These are phyloP conservation scores for Mortierella antarctica DNA, from an alignment of 192 early-diverging fungal genomes.

Conservation along the genomic window DNA sequence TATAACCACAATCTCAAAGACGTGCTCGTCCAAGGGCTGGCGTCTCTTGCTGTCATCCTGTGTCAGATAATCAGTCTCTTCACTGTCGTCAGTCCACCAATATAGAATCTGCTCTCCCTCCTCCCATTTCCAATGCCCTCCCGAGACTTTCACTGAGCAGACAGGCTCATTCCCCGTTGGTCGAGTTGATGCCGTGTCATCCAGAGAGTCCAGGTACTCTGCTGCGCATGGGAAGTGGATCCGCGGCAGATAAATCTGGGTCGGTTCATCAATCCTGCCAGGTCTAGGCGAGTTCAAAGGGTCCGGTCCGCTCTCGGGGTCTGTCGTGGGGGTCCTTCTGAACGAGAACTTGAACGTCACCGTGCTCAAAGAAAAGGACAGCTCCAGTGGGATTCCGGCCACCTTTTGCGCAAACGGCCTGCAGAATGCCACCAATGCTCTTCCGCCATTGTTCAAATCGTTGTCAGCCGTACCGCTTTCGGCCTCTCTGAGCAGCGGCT, in stretches of 20 bases:
- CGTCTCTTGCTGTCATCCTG: background rate
- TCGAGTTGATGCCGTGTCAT: background rate
- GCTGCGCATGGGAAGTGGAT: constrained; percentile 54
- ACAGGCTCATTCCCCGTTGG: background rate
- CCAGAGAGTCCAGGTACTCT: constrained; percentile 32
- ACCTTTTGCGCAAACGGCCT: constrained; percentile 54
- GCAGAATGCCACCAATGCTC: constrained; percentile 46
- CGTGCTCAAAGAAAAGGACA: constrained; percentile 45
- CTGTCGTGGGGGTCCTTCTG: background rate
- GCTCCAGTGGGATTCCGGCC: constrained; percentile 37
- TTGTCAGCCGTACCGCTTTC: background rate
- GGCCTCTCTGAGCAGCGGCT: constrained; percentile 2
- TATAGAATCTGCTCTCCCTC: constrained; percentile 40
- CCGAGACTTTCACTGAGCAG: constrained; percentile 40
- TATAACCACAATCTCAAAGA: constrained; percentile 47
- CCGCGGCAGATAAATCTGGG: constrained; percentile 62
- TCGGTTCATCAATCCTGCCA: constrained; percentile 35
- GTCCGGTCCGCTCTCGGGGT: constrained; percentile 3
- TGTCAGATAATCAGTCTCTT: background rate
- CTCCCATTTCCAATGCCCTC: constrained; percentile 41
- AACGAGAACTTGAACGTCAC: constrained; percentile 52
- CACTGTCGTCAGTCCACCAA: constrained; percentile 35
- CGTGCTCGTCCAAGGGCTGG: background rate
- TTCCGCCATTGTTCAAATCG: constrained; percentile 17
- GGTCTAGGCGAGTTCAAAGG: constrained; percentile 24